phyloP scores from a whole-genome alignment of 805 yeast species.

The Wickerhamiella musiphila region DNA sequence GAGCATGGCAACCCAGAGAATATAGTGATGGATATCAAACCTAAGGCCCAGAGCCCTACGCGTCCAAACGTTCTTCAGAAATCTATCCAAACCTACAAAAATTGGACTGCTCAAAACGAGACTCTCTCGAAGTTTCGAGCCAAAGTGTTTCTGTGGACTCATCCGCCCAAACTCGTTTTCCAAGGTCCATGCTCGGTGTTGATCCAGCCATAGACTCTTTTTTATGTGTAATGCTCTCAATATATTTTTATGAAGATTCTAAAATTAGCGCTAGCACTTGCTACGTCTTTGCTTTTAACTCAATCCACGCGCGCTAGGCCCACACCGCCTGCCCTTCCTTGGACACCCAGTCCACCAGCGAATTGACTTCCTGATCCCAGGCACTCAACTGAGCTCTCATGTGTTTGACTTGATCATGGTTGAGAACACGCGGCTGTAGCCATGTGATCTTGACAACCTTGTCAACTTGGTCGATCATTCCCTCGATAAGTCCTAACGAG shows the following conservation, averaged over 20 bases:
- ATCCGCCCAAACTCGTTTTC: conserved; percentile 3
- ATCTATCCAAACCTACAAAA: not conserved
- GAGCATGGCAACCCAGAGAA: too few relatives aligned
- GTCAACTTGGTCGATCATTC: conserved; percentile 78
- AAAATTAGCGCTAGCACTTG: too few relatives aligned
- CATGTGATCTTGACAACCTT: conserved; percentile 68
- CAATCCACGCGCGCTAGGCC: conserved; percentile 31
- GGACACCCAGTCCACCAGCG: conserved; percentile 44
- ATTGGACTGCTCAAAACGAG: not conserved
- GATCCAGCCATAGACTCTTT: not conserved
- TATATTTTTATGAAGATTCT: not conserved
- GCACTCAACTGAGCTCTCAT: conserved; percentile 56
- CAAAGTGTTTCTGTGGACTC: conserved; percentile 2
- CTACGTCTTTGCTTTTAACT: too few relatives aligned
- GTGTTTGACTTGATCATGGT: conserved; percentile 54
- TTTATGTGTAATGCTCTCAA: not conserved
- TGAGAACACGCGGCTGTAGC: conserved; percentile 93
- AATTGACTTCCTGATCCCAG: conserved; percentile 66
- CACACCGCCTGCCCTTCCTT: conserved; percentile 46
- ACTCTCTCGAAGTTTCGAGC: too few relatives aligned
- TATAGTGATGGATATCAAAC: too few relatives aligned
- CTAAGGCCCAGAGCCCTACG: not conserved
- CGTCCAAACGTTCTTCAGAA: not conserved
- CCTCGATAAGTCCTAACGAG: conserved; percentile 65
- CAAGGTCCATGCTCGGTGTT: conserved; percentile 4